These are phyloP conservation scores for Lodderomyces theae DNA, from an alignment of 1,139 yeast genomes.

Conservation along the genomic window DNA sequence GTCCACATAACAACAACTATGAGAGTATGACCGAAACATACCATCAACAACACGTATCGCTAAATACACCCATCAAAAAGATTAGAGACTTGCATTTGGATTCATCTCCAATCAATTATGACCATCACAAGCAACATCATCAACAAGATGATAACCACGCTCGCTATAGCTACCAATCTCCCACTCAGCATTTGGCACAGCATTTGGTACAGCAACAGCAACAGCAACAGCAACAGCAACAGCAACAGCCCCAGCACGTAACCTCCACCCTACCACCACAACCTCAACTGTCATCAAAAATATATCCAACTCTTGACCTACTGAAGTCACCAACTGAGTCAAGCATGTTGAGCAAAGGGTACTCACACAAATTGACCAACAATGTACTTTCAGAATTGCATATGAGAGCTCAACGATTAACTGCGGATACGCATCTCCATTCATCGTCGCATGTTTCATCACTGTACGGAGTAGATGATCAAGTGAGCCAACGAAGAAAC, in stretches of 20 bases:
- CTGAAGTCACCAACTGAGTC: conserved; percentile 11
- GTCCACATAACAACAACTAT: too few species aligned
- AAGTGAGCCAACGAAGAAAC: conserved; percentile 15
- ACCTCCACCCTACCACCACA: conserved; percentile 3
- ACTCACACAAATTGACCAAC: conserved; percentile 39
- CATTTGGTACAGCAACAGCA: too few species aligned
- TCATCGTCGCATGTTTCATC: conserved; percentile 9
- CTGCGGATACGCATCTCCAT: conserved; percentile 8
- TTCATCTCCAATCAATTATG: conserved; percentile 24
- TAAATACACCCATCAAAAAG: conserved; percentile 43
- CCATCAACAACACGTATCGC: conserved; percentile 12
- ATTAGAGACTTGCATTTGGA: conserved; percentile 33
- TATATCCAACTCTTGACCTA: conserved; percentile 19
- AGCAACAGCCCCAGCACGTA: too few species aligned
- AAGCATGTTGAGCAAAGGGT: conserved; percentile 40
- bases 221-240: too few species aligned
- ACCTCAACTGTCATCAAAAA: conserved; percentile 4
- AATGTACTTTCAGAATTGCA: conserved; percentile 44
- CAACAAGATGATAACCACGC: background rate
- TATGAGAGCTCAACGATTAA: conserved; percentile 31
- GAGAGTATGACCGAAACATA: conserved; percentile 3
- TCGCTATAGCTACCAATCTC: background rate
- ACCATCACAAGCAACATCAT: background rate
- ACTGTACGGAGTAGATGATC: background rate
- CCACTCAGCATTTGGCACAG: too few species aligned